Evolutionary conservation across 495 filamentous ascomycete genomes (phyloP), one percentile per base, ranked within the genome.

Genomic region (Cairneyella variabilis): DNA sequence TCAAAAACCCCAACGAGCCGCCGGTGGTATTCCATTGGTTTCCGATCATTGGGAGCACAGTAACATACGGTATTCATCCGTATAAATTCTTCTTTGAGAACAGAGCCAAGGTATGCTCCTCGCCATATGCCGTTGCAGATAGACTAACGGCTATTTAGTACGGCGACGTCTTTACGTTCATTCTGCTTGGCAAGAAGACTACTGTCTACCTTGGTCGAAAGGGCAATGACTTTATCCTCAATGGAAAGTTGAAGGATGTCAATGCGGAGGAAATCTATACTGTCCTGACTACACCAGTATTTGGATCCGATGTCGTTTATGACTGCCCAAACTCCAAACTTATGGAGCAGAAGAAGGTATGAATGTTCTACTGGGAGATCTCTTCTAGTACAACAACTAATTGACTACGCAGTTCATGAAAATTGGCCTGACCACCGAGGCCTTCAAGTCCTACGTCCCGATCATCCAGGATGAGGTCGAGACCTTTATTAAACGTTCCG

Each of bases 141-240:
- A 50, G 50, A 25, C 40, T 51, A 48, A 53, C 4, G 22, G 16
- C 34, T 8, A 17, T 37, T 43, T 60, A 90, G 85, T 83, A 89
- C 69, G 87, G 87, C 49, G 87, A 91, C 67, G 77, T 84, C 58
- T 91, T 90, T 59, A 91, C 88, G 9, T 91, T 90, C 64, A 71
- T 90, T 39, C 72, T 91, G 16, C 75, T 91, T 23, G 88, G 88
- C 43, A 81, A 78, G 65, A 86, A 85, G 66, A 89, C 80, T 17
- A 90, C 88, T 3, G 88, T 88, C 8, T 88, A 79, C 56, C 71
- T 95, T 41, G 89, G 89, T 1, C 71, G 80, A n/a, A 73, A 85
- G 53, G 89, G 89, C 52, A 95, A 91, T 64, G 85, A 91, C 23
- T 92, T 93, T 61, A 88, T 93, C 63, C 76, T 93, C 42, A 91